phyloP scores from a whole-genome alignment of 1,284 basidiomycete genomes.

The Cutaneotrichosporon sp. region DNA sequence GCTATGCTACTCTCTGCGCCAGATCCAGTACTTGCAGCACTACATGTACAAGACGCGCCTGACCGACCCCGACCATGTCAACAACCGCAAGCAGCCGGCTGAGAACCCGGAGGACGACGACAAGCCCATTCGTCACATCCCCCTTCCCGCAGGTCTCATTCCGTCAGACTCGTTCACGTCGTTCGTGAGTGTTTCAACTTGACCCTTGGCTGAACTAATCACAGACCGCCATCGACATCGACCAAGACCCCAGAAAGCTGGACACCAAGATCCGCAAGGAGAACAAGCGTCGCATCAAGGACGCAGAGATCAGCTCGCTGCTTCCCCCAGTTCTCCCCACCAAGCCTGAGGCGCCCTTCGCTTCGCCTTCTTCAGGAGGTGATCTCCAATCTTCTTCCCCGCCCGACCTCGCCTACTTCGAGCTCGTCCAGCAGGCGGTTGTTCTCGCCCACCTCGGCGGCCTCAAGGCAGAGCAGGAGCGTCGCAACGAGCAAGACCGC shows the following conservation, averaged over 20 bases:
- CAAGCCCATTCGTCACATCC: constrained; percentile 15
- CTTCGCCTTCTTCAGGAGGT: not conserved
- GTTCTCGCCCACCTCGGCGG: constrained; percentile 26
- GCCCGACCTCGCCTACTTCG: constrained; percentile 29
- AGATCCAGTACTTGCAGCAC: constrained; percentile 80
- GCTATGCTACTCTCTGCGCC: constrained; percentile 74
- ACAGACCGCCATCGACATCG: not conserved
- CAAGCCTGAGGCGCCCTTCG: not conserved
- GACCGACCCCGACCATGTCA: constrained; percentile 55
- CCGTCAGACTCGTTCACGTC: constrained; percentile 9
- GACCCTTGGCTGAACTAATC: not conserved
- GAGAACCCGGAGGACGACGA: not conserved
- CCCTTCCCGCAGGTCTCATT: constrained; percentile 22
- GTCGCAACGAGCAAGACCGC: not conserved
- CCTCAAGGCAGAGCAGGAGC: not conserved
- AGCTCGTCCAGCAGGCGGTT: constrained; percentile 41
- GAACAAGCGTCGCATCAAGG: not conserved
- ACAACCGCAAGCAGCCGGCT: constrained; percentile 5
- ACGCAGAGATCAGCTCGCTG: not conserved
- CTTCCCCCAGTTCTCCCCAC: not conserved
- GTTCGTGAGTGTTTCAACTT: constrained; percentile 18
- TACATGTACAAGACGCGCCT: constrained; percentile 75
- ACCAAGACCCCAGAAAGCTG: not conserved
- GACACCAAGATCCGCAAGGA: not conserved
- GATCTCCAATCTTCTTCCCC: not conserved